Evolutionary conservation across 768 basidiomycete species (phyloP).

Genomic region (Phaeotremella skinneri): DNA sequence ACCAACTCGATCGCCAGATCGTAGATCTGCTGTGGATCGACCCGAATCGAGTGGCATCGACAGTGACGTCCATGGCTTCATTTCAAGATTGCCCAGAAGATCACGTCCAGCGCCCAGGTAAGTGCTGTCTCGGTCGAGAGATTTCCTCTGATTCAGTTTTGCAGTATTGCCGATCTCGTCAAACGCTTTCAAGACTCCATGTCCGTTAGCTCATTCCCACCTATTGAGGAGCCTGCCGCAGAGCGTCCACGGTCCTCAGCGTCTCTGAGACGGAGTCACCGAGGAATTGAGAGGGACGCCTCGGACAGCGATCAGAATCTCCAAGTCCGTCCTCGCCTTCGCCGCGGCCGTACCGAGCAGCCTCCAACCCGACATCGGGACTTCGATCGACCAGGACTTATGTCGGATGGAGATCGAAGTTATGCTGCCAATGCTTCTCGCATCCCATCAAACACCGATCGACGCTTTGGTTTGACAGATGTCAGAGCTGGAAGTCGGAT

Average conservation of each 20-base stretch:
- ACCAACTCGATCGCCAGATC: background rate
- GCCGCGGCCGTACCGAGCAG: conserved; percentile 46
- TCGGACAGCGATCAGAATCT: conserved; percentile 79
- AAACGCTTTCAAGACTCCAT: conserved; percentile 53
- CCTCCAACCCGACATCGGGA: conserved; percentile 29
- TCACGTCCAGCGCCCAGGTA: conserved; percentile 45
- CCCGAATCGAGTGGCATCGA: conserved; percentile 47
- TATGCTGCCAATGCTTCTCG: conserved; percentile 92
- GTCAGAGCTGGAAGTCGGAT: conserved; percentile 17
- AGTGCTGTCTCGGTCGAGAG: conserved; percentile 3
- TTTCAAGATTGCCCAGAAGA: conserved; percentile 50
- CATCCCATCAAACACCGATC: conserved; percentile 23
- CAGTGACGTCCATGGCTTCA: conserved; percentile 37
- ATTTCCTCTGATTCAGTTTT: background rate
- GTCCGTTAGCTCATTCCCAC: conserved; percentile 13
- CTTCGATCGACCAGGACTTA: conserved; percentile 57
- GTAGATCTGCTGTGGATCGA: conserved; percentile 4
- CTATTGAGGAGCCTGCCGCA: conserved; percentile 15
- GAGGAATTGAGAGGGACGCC: conserved; percentile 46
- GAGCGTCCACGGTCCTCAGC: conserved; percentile 29
- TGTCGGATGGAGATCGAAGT: conserved; percentile 83
- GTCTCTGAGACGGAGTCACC: conserved; percentile 27
- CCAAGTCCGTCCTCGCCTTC: conserved; percentile 34
- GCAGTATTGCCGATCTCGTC: conserved; percentile 74
- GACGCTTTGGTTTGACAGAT: conserved; percentile 11